phyloP scores from a whole-genome alignment of 257 asterid species.

The Gentiana straminea region DNA sequence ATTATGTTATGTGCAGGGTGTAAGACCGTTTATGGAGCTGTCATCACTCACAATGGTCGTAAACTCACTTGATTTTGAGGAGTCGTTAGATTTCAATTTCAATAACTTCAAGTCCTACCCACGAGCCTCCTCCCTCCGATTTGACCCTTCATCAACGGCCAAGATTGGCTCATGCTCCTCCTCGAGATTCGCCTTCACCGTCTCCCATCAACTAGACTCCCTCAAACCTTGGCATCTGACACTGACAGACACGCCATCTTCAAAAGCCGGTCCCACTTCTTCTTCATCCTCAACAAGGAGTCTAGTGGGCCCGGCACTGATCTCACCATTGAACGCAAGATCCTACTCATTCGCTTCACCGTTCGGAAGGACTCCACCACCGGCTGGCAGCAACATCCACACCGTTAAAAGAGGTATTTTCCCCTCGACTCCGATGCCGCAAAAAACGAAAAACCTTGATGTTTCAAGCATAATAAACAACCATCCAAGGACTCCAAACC shows the following conservation, averaged over 20 bases:
- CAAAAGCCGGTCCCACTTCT: slow-evolving; percentile 51
- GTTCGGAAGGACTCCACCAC: slow-evolving; percentile 42
- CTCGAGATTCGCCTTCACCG: slow-evolving; percentile 78
- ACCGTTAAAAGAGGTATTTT: slow-evolving; percentile 39
- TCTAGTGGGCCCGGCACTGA: slow-evolving; percentile 38
- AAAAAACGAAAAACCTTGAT: slow-evolving; percentile 51
- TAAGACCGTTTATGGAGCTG: slow-evolving; percentile 69
- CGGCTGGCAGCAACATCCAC: slow-evolving; percentile 11
- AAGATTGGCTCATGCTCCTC: slow-evolving; percentile 76
- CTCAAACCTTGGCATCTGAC: slow-evolving; percentile 88
- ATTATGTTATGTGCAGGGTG: slow-evolving; percentile 35
- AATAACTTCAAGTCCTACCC: slow-evolving; percentile 38
- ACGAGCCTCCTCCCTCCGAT: slow-evolving; percentile 60
- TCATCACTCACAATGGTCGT: slow-evolving; percentile 41
- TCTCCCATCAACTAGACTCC: slow-evolving; percentile 72
- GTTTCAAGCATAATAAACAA: slow-evolving; percentile 23
- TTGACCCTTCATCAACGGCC: slow-evolving; percentile 34
- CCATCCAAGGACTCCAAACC: slow-evolving; percentile 63
- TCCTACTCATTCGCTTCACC: slow-evolving; percentile 94
- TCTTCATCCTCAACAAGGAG: slow-evolving; percentile 5
- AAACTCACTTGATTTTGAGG: slow-evolving; percentile 70
- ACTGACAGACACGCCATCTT: slow-evolving; percentile 42
- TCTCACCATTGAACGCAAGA: slow-evolving; percentile 73
- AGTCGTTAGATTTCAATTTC: slow-evolving; percentile 41
- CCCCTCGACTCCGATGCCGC: slow-evolving; percentile 95